phyloP scores from a whole-genome alignment of 371 early-diverging fungal species.

The Fennellomyces sp. region DNA sequence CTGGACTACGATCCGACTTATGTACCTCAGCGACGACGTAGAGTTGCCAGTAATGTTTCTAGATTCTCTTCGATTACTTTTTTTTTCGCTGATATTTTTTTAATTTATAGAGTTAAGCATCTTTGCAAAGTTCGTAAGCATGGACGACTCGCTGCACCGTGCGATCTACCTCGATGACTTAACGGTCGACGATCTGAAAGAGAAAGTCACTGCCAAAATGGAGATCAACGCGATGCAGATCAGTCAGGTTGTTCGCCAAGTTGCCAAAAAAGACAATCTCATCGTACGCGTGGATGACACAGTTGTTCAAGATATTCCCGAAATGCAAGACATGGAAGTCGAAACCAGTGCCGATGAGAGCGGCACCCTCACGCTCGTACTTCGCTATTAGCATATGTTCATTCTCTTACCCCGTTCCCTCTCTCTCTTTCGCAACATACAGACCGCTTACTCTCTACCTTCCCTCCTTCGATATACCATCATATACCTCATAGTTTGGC shows the following conservation, averaged over 20 bases:
- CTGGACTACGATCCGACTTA: slow-evolving; percentile 43
- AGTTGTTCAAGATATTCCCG: slow-evolving; percentile 52
- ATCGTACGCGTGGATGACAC: slow-evolving; percentile 52
- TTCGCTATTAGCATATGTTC: slow-evolving; percentile 48
- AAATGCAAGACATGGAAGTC: slow-evolving; percentile 56
- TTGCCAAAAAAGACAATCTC: slow-evolving; percentile 35
- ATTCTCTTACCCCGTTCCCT: too few species aligned
- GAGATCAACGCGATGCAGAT: slow-evolving; percentile 19
- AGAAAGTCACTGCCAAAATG: slow-evolving; percentile 38
- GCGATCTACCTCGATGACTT: slow-evolving; percentile 58
- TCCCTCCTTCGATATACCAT: too few species aligned
- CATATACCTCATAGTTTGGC: too few species aligned
- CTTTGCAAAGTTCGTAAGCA: slow-evolving; percentile 44
- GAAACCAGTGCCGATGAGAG: slow-evolving; percentile 45
- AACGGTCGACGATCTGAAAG: slow-evolving; percentile 42
- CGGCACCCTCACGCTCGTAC: slow-evolving; percentile 42
- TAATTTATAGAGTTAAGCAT: slow-evolving; percentile 44
- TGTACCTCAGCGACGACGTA: slow-evolving; percentile 34
- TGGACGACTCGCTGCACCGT: slow-evolving; percentile 36
- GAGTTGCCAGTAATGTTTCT: slow-evolving; percentile 32
- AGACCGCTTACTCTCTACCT: too few species aligned
- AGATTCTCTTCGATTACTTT: not conserved
- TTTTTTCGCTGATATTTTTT: too few species aligned
- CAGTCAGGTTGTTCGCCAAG: slow-evolving; percentile 38
- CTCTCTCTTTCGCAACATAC: too few species aligned